phyloP scores from a whole-genome alignment of 2,329 filamentous ascomycete genomes.

The Fusarium metavorans region DNA sequence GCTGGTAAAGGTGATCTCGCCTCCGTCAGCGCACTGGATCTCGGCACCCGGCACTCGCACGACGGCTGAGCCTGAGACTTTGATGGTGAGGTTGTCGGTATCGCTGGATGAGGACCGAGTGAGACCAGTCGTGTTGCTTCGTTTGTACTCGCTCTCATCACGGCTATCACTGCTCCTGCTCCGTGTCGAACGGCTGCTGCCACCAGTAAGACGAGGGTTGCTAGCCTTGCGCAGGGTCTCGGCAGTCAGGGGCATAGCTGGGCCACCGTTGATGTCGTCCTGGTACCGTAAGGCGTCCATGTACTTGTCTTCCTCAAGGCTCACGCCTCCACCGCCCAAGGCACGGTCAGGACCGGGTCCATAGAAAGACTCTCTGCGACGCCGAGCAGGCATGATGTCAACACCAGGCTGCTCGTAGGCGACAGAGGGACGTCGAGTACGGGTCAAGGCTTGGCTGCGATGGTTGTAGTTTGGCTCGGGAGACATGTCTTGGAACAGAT shows the following conservation, averaged over 20 bases:
- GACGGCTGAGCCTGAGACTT: slow-evolving; percentile 66
- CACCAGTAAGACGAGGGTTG: slow-evolving; percentile 56
- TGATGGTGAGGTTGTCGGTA: slow-evolving; percentile 72
- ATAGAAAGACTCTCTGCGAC: slow-evolving; percentile 57
- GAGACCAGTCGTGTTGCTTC: slow-evolving; percentile 71
- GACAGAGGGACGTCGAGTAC: slow-evolving; percentile 51
- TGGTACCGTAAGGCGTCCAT: slow-evolving; percentile 60
- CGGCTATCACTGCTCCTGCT: slow-evolving; percentile 72
- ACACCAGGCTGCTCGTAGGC: slow-evolving; percentile 55
- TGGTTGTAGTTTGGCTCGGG: slow-evolving; percentile 51
- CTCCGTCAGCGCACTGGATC: slow-evolving; percentile 69
- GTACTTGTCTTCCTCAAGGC: slow-evolving; percentile 55
- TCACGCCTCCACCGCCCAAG: slow-evolving; percentile 49
- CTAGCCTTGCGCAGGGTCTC: slow-evolving; percentile 66
- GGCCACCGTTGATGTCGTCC: slow-evolving; percentile 61
- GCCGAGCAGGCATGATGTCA: slow-evolving; percentile 54
- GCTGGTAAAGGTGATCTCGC: slow-evolving; percentile 68
- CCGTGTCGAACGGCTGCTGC: slow-evolving; percentile 67
- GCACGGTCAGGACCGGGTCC: slow-evolving; percentile 51
- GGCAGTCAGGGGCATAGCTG: slow-evolving; percentile 63
- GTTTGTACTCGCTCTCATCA: slow-evolving; percentile 73
- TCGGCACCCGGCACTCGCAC: slow-evolving; percentile 68
- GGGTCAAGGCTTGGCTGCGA: slow-evolving; percentile 46
- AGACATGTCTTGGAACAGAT: slow-evolving; percentile 55
- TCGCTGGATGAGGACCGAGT: slow-evolving; percentile 65